phyloP scores from a whole-genome alignment of 352 stramenopile species.

The Phytophthora tentaculata region DNA sequence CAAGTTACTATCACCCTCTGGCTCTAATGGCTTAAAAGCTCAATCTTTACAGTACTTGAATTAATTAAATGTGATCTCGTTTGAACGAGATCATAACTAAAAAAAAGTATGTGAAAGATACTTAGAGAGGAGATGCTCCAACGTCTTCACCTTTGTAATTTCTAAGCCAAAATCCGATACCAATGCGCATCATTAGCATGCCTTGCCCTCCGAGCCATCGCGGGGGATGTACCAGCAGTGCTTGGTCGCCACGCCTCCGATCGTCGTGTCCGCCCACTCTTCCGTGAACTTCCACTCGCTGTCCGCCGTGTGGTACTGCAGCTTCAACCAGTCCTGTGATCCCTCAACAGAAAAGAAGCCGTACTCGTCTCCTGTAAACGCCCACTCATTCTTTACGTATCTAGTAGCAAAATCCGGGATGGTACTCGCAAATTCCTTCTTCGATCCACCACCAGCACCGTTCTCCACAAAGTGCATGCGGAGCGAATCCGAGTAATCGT shows the following conservation, averaged over 20 bases:
- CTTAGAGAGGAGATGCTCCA: no score
- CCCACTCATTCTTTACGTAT: conserved; percentile 18
- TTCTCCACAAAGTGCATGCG: conserved; percentile 27
- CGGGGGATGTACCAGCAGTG: no score
- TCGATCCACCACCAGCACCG: conserved; percentile 21
- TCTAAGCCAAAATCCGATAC: no score
- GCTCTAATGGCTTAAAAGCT: no score
- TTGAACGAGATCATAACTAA: no score
- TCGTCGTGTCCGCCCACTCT: conserved; percentile 8
- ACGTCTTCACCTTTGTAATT: no score
- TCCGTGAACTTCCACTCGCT: conserved; percentile 16
- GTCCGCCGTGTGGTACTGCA: no score
- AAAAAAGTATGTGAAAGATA: no score
- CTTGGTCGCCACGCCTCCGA: conserved; percentile 21
- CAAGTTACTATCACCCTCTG: no score
- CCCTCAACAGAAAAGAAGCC: conserved; percentile 21
- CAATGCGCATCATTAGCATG: conserved; percentile 10
- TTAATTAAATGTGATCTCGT: no score
- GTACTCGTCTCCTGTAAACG: conserved; percentile 20
- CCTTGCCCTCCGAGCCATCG: conserved; percentile 19
- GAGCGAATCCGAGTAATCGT: conserved; percentile 23
- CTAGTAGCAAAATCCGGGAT: conserved; percentile 14
- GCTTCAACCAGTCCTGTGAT: conserved; percentile 24
- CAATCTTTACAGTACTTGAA: no score
- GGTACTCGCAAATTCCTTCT: conserved; percentile 15